Evolutionary conservation across 176 grass and related monocot genomes (phyloP).

Genomic region (Triticum urartu): DNA sequence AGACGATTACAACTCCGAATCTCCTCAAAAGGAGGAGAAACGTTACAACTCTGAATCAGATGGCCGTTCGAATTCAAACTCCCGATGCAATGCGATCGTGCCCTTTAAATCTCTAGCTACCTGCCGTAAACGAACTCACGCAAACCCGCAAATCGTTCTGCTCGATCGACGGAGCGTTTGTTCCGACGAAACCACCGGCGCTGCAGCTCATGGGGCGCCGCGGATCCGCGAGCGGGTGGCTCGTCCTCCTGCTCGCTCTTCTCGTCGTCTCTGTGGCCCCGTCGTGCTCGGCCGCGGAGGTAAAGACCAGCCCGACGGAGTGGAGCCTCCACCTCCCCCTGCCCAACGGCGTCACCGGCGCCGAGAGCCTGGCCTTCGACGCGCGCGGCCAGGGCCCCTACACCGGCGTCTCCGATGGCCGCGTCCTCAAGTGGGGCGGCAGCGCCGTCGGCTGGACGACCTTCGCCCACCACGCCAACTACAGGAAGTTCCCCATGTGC

Average conservation of each 20-base stretch:
- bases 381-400: constrained; percentile 43
- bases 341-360: background rate
- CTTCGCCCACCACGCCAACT: background rate
- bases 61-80: too few species aligned
- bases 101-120: too few species aligned
- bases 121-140: too few species aligned
- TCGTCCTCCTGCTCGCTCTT: background rate
- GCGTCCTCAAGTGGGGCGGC: constrained; percentile 62
- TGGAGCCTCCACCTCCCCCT: background rate
- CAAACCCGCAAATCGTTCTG: too few species aligned
- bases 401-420: constrained; percentile 69
- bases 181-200: background rate
- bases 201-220: background rate
- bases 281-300: background rate
- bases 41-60: rapidly evolving
- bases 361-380: background rate
- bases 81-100: background rate
- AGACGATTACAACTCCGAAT: too few species aligned
- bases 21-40: too few species aligned
- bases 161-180: too few species aligned
- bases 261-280: background rate
- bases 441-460: constrained; percentile 37
- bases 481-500: background rate
- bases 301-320: background rate
- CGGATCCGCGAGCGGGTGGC: background rate